Percentiles rank a stretch among this genome's conserved stretches.
Conservation (phyloP, 2,329 filamentous ascomycete genomes). For the Fusarium hainanense region DNA sequence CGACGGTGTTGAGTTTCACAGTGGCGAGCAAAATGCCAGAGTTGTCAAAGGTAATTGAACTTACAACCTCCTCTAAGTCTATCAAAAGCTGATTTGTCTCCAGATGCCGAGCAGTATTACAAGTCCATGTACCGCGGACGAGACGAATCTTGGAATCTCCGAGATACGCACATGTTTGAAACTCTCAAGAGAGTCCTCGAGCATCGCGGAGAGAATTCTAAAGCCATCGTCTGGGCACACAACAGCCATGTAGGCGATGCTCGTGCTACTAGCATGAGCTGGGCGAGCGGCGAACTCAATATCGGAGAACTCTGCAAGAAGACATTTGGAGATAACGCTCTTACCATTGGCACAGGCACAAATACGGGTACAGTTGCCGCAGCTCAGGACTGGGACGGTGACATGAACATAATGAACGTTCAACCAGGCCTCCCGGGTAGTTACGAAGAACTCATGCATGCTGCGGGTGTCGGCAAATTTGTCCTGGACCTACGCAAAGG, state of each 20-base stretch:
- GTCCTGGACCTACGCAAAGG: constrained; percentile 19
- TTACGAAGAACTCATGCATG: constrained; percentile 35
- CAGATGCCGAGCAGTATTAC: constrained; percentile 34
- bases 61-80: too few relatives aligned
- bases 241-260: constrained; percentile 33
- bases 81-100: background rate
- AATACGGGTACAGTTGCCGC: constrained; percentile 28
- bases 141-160: constrained; percentile 32
- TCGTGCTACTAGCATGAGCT: constrained; percentile 32
- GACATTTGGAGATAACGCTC: constrained; percentile 6
- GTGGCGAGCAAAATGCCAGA: constrained; percentile 29
- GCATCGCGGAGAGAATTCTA: constrained; percentile 15
- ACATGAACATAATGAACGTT: constrained; percentile 31
- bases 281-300: constrained; percentile 28
- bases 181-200: constrained; percentile 27
- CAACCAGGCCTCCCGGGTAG: constrained; percentile 15
- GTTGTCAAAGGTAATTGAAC: constrained; percentile 12
- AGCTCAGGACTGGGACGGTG: constrained; percentile 27
- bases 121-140: constrained; percentile 27
- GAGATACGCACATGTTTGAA: constrained; percentile 30
- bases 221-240: constrained; percentile 34
- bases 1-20: constrained; percentile 25
- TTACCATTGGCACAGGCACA: constrained; percentile 29
- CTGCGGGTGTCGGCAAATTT: constrained; percentile 20
- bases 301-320: constrained; percentile 29